Conservation (phyloP, 495 filamentous ascomycete species). For the Neurospora sublineolata region DNA sequence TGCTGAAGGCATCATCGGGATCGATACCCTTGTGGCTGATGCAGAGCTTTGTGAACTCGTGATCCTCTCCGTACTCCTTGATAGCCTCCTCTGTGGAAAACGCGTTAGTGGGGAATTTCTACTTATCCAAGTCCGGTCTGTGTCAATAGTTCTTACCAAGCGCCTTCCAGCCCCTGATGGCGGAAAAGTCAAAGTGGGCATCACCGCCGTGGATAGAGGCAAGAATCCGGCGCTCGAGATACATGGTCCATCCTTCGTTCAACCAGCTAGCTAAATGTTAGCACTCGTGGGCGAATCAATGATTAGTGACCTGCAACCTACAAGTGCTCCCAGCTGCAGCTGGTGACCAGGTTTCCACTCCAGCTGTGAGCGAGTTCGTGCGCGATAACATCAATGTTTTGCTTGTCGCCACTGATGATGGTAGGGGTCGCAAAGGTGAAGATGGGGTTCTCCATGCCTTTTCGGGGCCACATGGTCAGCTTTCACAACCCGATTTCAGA, state of each 20-base stretch:
- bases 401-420: slow-evolving; percentile 79
- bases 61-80: slow-evolving; percentile 60
- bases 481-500: not conserved
- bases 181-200: slow-evolving; percentile 77
- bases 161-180: slow-evolving; percentile 72
- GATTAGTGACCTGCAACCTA: slow-evolving; percentile 16
- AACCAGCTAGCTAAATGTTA: slow-evolving; percentile 49
- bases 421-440: slow-evolving; percentile 91
- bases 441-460: slow-evolving; percentile 90
- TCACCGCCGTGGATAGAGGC: slow-evolving; percentile 58
- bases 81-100: slow-evolving; percentile 53
- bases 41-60: slow-evolving; percentile 87
- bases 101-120: not conserved
- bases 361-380: slow-evolving; percentile 88
- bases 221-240: slow-evolving; percentile 72
- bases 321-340: slow-evolving; percentile 91
- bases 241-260: slow-evolving; percentile 93
- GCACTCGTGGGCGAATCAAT: not conserved
- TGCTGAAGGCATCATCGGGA: slow-evolving; percentile 89
- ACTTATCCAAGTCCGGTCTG: not conserved
- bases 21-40: slow-evolving; percentile 79
- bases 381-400: slow-evolving; percentile 94
- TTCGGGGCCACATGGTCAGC: slow-evolving; percentile 9
- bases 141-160: slow-evolving; percentile 29
- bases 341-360: slow-evolving; percentile 88